Evolutionary conservation across 2,329 filamentous ascomycete species (phyloP).

Genomic region (Penicillium sp.): DNA sequence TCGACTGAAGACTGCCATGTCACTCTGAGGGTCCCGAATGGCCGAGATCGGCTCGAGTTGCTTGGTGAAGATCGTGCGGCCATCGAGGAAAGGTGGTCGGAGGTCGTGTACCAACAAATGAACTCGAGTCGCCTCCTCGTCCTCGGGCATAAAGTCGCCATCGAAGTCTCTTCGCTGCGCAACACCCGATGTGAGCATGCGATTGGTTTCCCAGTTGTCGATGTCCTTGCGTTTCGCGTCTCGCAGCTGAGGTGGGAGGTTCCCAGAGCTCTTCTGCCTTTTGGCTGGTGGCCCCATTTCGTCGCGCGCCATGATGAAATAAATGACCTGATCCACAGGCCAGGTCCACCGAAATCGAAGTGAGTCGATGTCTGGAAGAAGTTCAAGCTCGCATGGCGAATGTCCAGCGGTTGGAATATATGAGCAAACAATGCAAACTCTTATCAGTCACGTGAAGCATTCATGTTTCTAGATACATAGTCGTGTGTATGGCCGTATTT

Average conservation of each 20-base stretch:
- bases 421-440: conserved; percentile 31
- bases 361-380: not conserved
- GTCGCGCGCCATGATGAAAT: conserved; percentile 31
- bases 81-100: conserved; percentile 89
- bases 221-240: conserved; percentile 77
- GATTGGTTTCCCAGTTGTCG: conserved; percentile 97
- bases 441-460: conserved; percentile 24
- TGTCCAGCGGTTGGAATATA: conserved; percentile 2
- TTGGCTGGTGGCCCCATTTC: conserved; percentile 38
- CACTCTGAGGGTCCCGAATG: conserved; percentile 87
- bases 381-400: conserved; percentile 8
- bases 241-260: conserved; percentile 34
- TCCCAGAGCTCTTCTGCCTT: conserved; percentile 35
- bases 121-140: conserved; percentile 82
- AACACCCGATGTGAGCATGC: conserved; percentile 94
- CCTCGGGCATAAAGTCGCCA: conserved; percentile 73
- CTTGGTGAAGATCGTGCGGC: conserved; percentile 93
- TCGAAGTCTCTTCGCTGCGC: conserved; percentile 81
- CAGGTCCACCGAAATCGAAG: not conserved
- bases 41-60: conserved; percentile 93
- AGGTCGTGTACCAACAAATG: conserved; percentile 92
- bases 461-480: not conserved
- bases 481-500: too few relatives aligned
- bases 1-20: conserved; percentile 96
- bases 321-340: not conserved